Evolutionary conservation across 2,329 filamentous ascomycete species (phyloP), one percentile per base, ranked within the genome.

Genomic region (Sphaerulina vaccinii): DNA sequence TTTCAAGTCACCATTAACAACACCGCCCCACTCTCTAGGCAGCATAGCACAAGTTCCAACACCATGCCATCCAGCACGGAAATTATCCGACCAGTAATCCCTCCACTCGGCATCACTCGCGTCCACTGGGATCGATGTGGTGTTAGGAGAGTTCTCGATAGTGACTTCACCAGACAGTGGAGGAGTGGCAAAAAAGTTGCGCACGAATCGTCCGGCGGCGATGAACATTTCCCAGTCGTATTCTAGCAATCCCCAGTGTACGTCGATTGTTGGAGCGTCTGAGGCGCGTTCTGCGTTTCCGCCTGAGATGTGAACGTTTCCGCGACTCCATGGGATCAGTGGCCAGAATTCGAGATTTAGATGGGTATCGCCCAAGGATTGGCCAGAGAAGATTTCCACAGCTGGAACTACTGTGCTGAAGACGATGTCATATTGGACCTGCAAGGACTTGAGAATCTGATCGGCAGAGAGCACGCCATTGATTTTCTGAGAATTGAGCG

Each of bases 41-140:
- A 61, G 24, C 62, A 67, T 64, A 7, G 62, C 54, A 48, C 54
- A 58, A 22, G 61, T 64, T 7, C 64, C 65, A 11, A 59, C 47
- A 0, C 62, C 37, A 49, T 58, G 55, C 55, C 55, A 58, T 2
- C 52, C 52, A 11, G 52, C 49, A 6, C 52, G 43, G 39, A 55
- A 57, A 21, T 52, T 43, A 3, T 52, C 42, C n/a, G 19, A 15
- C 48, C 44, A 57, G 27, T 44, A 55, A 6, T 33, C 46, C n/a
- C 23, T 52, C 55, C 55, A 55, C n/a, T 60, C 54, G 1, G 52
- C 56, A 40, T 61, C 60, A 21, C 48, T 53, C 8, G 58, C 59
- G 38, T 57, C 50, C 11, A 18, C 23, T 2, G 52, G 38, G 7
- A 60, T 38, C 0, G 48, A 49, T 3, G 45, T 35, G 2, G 50